A percentile compares a stretch with the other conserved stretches of the same genome.
Evolutionary conservation across 2,329 filamentous ascomycete species (phyloP).

Genomic region (Sporothrix brasiliensis): DNA sequence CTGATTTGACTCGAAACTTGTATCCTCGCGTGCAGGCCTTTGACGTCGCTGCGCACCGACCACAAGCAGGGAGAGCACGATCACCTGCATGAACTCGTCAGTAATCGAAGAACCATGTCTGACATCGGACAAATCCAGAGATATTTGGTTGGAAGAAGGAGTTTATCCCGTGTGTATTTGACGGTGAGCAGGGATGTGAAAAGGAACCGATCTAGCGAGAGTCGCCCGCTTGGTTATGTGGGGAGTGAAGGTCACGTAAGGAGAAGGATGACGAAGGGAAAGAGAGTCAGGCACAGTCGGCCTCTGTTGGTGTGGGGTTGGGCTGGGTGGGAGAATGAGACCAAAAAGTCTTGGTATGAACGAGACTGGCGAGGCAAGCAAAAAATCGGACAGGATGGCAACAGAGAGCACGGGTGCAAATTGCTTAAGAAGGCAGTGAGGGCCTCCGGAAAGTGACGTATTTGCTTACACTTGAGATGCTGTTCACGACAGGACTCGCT

Average conservation of each 20-base stretch:
- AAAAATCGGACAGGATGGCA: not conserved
- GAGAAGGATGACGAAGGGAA: not conserved
- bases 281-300: conserved; percentile 3
- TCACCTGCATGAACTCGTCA: conserved; percentile 43
- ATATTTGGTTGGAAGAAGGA: not conserved
- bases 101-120: not conserved
- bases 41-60: conserved; percentile 40
- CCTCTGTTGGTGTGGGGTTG: not conserved
- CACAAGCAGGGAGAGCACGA: conserved; percentile 44
- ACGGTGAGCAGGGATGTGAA: not conserved
- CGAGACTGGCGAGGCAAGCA: not conserved
- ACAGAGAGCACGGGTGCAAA: not conserved
- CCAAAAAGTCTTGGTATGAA: not conserved
- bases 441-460: not conserved
- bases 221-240: not conserved
- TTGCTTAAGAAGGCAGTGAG: not conserved
- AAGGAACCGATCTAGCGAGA: not conserved
- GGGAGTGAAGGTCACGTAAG: not conserved
- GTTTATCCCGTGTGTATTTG: not conserved
- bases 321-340: not conserved
- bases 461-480: conserved; percentile 51
- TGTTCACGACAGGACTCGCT: conserved; percentile 54
- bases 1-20: conserved; percentile 42
- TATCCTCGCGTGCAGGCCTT: conserved; percentile 41
- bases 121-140: not conserved